Base-by-base conservation (phyloP, 2,329 filamentous ascomycete species). In the Venturiaceae sp. region DNA sequence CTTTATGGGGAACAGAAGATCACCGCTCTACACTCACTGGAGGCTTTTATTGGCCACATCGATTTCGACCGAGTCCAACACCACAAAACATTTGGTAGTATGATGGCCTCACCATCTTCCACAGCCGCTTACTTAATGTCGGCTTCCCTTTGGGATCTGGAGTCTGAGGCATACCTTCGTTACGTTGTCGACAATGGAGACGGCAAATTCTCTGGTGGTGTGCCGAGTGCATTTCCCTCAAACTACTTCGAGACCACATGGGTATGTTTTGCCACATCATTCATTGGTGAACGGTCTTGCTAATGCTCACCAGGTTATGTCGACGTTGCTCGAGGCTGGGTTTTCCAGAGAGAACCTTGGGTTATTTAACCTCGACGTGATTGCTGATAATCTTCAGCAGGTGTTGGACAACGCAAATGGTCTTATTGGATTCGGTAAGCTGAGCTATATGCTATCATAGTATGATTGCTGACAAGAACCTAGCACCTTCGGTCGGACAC, bases 101-200 rank as follows among this genome's bases (percentile, higher is more conserved):
- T 75, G 63, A 66, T 74, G 63, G 71, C 63, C 2, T 75, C 72
- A 1, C 74, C 74, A 7, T 71, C 72, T 1, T 71, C 74, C 1
- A 76, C 73, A 0, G 73, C 73, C 0, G 72, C 69, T 26, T 72
- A 71, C 58, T 57, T 74, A 7, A 72, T 73, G 61, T 57, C 69
- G 36, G 57, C 62, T 5, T 62, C 63, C 1, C 21, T 52, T 2
- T 73, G 71, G 71, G 68, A 72, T 60, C 57, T 65, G 6, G 66
- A 71, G 14, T 65, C 68, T 1, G 71, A 73, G 54, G 59, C 26
- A 3, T 73, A 71, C 60, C 63, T 74, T 5, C 62, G 61, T 3
- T 46, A 59, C 23, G 65, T 66, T 1, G 32, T 64, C 7, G 28
- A 44, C 8, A 21, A 8, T 13, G 57, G 54, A 5, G 26, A 41